Evolutionary conservation across 1,139 yeast genomes (phyloP), one percentile per base, ranked within the genome.

Genomic region (Yamadazyma mexicana): DNA sequence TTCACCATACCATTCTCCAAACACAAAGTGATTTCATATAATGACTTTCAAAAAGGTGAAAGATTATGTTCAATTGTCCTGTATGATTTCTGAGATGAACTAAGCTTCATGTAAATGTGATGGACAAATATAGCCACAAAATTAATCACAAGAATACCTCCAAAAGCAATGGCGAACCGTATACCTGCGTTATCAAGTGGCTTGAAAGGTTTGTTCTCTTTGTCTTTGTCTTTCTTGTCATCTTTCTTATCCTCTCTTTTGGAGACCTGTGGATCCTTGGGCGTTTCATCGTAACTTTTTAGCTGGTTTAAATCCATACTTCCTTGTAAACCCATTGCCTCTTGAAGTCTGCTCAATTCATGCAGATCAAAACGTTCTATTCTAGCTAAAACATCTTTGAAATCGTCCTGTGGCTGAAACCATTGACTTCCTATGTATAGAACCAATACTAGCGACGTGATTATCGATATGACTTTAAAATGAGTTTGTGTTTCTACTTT

Each of bases 111-210:
- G 45, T 59, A 65, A 18, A 68, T 41, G 40, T 69, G 75, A 43
- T 68, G 74, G 32, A 69, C 49, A 24, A 56, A 47, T 29, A 69
- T 69, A 26, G 65, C 69, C 23, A 66, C 22, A 58, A 66, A 54
- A 42, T 69, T 69, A 17, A 68, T 44, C 17, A 64, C 38, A 11
- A 65, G 45, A 23, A 68, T 52, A 2, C 60, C 73, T 15, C 50
- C 58, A 18, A 67, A 49, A 9, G 57, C 72, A 40, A 68, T 52
- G 16, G 58, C 56, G 27, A 67, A 46, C 32, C 61, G 42, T 14
- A 58, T 48, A 5, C 54, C 59, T 15, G 58, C 47, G 34, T 48
- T 45, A 37, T 55, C 48, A 18, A 51, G 46, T 5, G 40, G 43
- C 2, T 44, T 32, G 5, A 34, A 20, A 3, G 17, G 5, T 17